Conservation (phyloP, 1,284 basidiomycete genomes). For the Singerocomus inundabilis region DNA sequence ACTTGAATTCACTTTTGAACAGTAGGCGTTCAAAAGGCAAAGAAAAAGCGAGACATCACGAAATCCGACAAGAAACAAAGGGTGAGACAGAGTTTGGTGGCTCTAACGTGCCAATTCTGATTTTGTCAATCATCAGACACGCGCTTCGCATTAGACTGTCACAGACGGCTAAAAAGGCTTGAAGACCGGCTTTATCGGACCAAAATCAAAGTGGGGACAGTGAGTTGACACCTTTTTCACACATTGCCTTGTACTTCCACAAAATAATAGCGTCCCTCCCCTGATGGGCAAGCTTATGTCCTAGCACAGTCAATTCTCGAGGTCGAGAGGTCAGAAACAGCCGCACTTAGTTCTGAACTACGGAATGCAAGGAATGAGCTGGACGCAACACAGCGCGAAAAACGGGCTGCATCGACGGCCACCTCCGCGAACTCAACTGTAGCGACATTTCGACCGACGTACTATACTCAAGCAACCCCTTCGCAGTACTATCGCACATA, state of each 20-base stretch:
- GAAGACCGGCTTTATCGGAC: slow-evolving; percentile 56
- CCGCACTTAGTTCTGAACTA: slow-evolving; percentile 54
- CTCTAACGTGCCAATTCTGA: background rate
- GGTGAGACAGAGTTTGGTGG: slow-evolving; percentile 32
- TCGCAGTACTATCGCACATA: slow-evolving; percentile 55
- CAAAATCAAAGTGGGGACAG: slow-evolving; percentile 54
- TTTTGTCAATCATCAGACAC: slow-evolving; percentile 45
- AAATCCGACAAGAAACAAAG: slow-evolving; percentile 51
- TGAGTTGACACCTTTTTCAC: slow-evolving; percentile 31
- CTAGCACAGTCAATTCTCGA: slow-evolving; percentile 64
- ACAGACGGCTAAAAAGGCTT: slow-evolving; percentile 53
- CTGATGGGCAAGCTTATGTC: slow-evolving; percentile 59
- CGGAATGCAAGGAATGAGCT: slow-evolving; percentile 60
- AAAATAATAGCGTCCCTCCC: slow-evolving; percentile 49
- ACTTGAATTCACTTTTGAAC: slow-evolving; percentile 40
- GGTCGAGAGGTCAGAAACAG: slow-evolving; percentile 58
- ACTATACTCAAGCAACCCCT: slow-evolving; percentile 39
- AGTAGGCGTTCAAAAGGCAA: slow-evolving; percentile 55
- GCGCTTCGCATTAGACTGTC: slow-evolving; percentile 64
- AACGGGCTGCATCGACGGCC: slow-evolving; percentile 39
- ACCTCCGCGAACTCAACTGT: slow-evolving; percentile 29
- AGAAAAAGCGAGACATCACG: slow-evolving; percentile 45
- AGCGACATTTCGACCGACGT: slow-evolving; percentile 36
- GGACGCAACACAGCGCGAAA: slow-evolving; percentile 66
- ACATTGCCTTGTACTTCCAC: slow-evolving; percentile 12